These are phyloP conservation scores for Candida mattraensis DNA, from an alignment of 805 yeast genomes.

Conservation along the genomic window DNA sequence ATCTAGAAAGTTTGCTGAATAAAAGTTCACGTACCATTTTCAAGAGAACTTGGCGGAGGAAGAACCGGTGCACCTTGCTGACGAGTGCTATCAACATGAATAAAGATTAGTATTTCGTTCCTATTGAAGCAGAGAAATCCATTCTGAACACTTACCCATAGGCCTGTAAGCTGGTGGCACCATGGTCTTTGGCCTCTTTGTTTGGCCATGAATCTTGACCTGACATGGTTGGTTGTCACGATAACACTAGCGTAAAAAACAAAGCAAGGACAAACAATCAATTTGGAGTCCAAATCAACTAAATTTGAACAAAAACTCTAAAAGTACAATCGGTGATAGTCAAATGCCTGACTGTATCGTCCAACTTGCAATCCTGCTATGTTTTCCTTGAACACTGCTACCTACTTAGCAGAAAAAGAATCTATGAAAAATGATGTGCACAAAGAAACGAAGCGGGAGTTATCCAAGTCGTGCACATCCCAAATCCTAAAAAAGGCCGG, in stretches of 20 bases:
- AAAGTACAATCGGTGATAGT: no score
- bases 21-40: conserved; percentile 52
- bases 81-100: conserved; percentile 39
- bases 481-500: conserved; percentile 9
- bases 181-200: conserved; percentile 13
- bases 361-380: no score
- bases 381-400: no score
- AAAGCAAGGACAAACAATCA: neutral
- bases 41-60: conserved; percentile 56
- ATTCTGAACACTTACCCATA: conserved; percentile 9
- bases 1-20: no score
- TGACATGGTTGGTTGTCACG: conserved; percentile 9
- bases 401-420: conserved; percentile 11
- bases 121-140: neutral
- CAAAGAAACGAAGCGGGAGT: conserved; percentile 12
- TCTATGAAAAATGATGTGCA: conserved; percentile 10
- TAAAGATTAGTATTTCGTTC: conserved; percentile 14
- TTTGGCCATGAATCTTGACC: conserved; percentile 16
- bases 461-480: conserved; percentile 14
- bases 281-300: no score
- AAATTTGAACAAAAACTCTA: no score
- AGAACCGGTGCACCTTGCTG: conserved; percentile 54
- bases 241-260: conserved; percentile 4
- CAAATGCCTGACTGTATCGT: no score
- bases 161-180: conserved; percentile 10